Evolutionary conservation across 305 asterid species (phyloP).

Genomic region (Striga hermonthica): DNA sequence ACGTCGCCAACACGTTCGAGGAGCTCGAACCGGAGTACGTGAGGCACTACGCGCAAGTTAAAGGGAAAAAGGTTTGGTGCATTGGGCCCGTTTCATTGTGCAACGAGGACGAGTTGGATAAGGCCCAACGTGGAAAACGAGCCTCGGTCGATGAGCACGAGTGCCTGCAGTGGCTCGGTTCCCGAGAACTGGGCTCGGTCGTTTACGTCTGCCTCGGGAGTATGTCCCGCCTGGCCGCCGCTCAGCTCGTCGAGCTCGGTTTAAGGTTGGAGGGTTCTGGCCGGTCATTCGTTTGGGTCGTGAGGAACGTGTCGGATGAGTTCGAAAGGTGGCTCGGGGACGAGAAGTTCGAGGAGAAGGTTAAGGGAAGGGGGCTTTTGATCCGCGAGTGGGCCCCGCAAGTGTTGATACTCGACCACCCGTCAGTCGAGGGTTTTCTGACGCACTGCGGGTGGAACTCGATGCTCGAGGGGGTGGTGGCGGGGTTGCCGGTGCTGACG

Average conservation of each 20-base stretch:
- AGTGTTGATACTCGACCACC: not conserved
- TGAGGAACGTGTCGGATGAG: not conserved
- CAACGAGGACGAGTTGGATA: constrained; percentile 43
- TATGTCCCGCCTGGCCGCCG: constrained; percentile 34
- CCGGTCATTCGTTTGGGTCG: not conserved
- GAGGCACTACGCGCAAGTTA: constrained; percentile 10
- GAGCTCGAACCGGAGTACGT: constrained; percentile 37
- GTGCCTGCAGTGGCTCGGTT: constrained; percentile 53
- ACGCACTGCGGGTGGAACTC: too few relatives aligned
- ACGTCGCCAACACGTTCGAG: constrained; percentile 38
- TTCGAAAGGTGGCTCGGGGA: not conserved
- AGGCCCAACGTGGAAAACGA: constrained; percentile 48
- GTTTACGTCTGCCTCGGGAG: constrained; percentile 55
- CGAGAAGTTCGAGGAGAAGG: constrained; percentile 37
- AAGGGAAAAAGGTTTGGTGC: constrained; percentile 47
- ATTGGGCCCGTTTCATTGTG: constrained; percentile 58
- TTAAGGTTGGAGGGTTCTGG: constrained; percentile 47
- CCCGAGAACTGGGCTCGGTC: constrained; percentile 33
- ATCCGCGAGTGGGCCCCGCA: not conserved
- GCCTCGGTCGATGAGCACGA: constrained; percentile 33
- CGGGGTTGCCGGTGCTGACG: too few relatives aligned
- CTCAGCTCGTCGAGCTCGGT: constrained; percentile 52
- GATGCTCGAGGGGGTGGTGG: too few relatives aligned
- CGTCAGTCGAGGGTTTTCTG: too few relatives aligned
- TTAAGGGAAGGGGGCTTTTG: not conserved